A percentile compares a stretch with the other conserved stretches of the same genome.
These are phyloP conservation scores for Eucalyptus brandiana DNA, from an alignment of 345 rosid genomes.

Conservation along the genomic window DNA sequence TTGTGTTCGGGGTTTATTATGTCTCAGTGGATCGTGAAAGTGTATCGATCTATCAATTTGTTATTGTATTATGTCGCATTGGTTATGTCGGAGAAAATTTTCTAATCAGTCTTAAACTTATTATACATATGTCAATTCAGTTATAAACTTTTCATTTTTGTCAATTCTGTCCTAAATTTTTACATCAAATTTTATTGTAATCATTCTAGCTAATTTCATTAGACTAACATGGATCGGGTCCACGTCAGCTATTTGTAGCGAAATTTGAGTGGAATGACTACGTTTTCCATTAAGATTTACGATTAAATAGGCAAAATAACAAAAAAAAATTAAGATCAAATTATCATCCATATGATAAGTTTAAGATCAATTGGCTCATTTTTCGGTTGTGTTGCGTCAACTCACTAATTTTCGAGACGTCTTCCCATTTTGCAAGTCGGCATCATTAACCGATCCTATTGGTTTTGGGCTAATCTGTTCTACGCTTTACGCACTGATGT, in stretches of 20 bases:
- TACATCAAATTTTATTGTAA: too few relatives aligned
- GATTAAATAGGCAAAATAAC: neutral
- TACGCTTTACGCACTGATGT: neutral
- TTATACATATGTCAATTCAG: accelerated
- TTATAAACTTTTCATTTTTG: neutral
- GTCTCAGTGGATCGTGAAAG: neutral
- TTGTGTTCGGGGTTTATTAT: neutral
- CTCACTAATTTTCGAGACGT: neutral
- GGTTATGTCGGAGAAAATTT: neutral
- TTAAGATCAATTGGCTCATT: neutral
- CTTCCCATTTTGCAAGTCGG: neutral
- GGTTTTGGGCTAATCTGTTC: neutral
- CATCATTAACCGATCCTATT: neutral
- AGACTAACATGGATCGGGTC: neutral
- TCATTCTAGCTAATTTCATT: accelerated
- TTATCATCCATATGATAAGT: neutral
- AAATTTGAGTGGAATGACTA: neutral
- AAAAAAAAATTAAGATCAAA: too few relatives aligned
- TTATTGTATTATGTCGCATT: neutral
- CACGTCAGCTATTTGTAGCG: accelerated
- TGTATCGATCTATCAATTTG: neutral
- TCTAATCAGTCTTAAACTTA: accelerated
- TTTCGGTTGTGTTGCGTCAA: neutral
- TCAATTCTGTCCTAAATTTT: neutral
- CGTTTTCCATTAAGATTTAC: neutral